These are phyloP conservation scores for Venustampulla echinocandica DNA, from an alignment of 495 filamentous ascomycete genomes.

Conservation along the genomic window DNA sequence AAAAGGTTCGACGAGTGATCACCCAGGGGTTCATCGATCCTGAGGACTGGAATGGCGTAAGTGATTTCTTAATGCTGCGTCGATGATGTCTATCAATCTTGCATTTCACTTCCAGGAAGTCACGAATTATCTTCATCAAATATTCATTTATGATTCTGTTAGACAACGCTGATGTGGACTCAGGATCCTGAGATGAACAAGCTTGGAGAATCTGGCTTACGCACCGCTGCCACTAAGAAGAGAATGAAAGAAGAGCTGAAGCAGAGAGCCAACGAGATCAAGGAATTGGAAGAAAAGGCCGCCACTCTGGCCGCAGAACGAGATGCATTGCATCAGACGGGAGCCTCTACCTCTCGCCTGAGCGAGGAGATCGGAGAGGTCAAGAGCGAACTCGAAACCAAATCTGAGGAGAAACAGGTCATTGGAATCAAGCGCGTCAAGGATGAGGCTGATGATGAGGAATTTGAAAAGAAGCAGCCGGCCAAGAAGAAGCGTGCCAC, in stretches of 20 bases:
- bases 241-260: slow-evolving; percentile 28
- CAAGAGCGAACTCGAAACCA: slow-evolving; percentile 9
- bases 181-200: slow-evolving; percentile 55
- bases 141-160: slow-evolving; percentile 12
- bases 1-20: slow-evolving; percentile 52
- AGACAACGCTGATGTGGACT: not conserved
- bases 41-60: slow-evolving; percentile 63
- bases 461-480: not conserved
- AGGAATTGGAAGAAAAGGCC: slow-evolving; percentile 1
- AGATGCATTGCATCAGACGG: not conserved
- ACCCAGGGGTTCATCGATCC: slow-evolving; percentile 60
- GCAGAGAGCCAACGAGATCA: slow-evolving; percentile 1
- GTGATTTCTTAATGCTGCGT: slow-evolving; percentile 25
- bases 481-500: not conserved
- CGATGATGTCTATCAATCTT: no score
- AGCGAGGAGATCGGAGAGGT: slow-evolving; percentile 9
- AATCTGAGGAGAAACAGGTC: slow-evolving; percentile 3
- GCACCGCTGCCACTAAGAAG: slow-evolving; percentile 31
- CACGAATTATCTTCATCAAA: not conserved
- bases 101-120: no score
- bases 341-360: not conserved
- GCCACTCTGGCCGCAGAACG: not conserved
- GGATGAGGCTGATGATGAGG: slow-evolving; percentile 1
- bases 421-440: slow-evolving; percentile 8
- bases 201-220: slow-evolving; percentile 45